These are phyloP conservation scores for Tanacetum coccineum DNA, from an alignment of 129 eudicot genomes.

Conservation along the genomic window DNA sequence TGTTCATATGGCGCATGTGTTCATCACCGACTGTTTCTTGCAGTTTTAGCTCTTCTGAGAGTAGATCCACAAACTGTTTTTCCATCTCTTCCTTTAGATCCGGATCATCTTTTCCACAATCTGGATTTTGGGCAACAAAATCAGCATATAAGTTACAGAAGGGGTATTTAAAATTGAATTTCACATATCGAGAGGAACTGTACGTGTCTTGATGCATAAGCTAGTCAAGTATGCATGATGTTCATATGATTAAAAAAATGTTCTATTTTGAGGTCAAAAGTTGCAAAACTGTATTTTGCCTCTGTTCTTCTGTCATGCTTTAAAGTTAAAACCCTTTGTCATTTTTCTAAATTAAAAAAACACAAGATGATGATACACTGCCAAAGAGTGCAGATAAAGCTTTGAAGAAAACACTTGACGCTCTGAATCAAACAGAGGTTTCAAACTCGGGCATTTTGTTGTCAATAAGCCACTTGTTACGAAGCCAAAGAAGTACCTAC, in stretches of 20 bases:
- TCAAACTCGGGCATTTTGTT: too few relatives aligned
- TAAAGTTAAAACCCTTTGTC: too few relatives aligned
- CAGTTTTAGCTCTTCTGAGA: conserved; percentile 75
- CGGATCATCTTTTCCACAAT: conserved; percentile 83
- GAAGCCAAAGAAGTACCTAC: too few relatives aligned
- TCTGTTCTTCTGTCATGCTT: too few relatives aligned
- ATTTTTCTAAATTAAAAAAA: too few relatives aligned
- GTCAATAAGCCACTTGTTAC: too few relatives aligned
- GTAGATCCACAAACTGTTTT: conserved; percentile 76
- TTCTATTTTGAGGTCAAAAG: neutral
- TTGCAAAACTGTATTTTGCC: neutral
- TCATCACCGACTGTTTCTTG: conserved; percentile 61
- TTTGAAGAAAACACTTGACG: too few relatives aligned
- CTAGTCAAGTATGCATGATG: neutral
- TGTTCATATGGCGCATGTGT: conserved; percentile 68
- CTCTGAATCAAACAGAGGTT: too few relatives aligned
- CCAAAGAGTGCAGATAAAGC: too few relatives aligned
- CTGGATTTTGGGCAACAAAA: conserved; percentile 27
- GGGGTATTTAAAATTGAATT: neutral
- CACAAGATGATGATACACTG: too few relatives aligned
- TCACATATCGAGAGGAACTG: neutral
- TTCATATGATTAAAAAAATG: neutral
- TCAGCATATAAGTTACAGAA: conserved; percentile 9
- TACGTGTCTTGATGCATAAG: neutral
- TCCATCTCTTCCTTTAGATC: conserved; percentile 87